Conservation (phyloP, 2,329 filamentous ascomycete species). For the Byssothecium circinans region DNA sequence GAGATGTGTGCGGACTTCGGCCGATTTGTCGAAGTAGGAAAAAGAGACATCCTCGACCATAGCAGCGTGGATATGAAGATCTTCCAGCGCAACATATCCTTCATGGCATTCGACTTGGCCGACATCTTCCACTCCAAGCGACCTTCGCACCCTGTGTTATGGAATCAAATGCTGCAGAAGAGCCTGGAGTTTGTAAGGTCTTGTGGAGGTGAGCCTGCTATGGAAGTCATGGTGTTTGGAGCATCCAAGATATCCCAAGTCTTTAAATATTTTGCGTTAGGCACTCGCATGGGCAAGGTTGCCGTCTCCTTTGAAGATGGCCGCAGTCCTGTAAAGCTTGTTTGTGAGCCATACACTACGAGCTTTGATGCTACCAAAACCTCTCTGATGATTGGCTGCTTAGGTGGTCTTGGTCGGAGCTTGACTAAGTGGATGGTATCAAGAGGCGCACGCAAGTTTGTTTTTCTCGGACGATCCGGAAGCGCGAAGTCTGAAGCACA, state of each 20-base stretch:
- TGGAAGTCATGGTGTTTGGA: neutral
- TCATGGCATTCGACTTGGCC: constrained; percentile 16
- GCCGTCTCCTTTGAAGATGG: constrained; percentile 1
- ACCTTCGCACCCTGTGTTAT: constrained; percentile 5
- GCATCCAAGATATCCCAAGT: neutral
- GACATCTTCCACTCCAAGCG: constrained; percentile 3
- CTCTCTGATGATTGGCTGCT: constrained; percentile 15
- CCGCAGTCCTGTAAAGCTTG: neutral
- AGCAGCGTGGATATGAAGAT: constrained; percentile 2
- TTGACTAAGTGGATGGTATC: constrained; percentile 13
- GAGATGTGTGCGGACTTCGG: constrained; percentile 27
- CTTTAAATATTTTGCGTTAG: neutral
- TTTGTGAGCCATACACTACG: neutral
- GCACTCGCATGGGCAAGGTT: constrained; percentile 4
- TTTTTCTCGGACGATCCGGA: constrained; percentile 8
- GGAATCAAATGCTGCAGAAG: no score
- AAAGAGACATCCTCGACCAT: neutral
- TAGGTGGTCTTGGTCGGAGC: constrained; percentile 12
- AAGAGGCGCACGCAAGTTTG: constrained; percentile 14
- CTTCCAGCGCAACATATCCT: constrained; percentile 9
- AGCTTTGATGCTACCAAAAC: constrained; percentile 4
- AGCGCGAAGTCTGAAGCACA: neutral
- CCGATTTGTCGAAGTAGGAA: constrained; percentile 24
- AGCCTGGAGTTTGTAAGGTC: no score
- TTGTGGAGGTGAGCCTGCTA: neutral